phyloP scores from a whole-genome alignment of 495 filamentous ascomycete genomes.

The Daldinia decipiens region DNA sequence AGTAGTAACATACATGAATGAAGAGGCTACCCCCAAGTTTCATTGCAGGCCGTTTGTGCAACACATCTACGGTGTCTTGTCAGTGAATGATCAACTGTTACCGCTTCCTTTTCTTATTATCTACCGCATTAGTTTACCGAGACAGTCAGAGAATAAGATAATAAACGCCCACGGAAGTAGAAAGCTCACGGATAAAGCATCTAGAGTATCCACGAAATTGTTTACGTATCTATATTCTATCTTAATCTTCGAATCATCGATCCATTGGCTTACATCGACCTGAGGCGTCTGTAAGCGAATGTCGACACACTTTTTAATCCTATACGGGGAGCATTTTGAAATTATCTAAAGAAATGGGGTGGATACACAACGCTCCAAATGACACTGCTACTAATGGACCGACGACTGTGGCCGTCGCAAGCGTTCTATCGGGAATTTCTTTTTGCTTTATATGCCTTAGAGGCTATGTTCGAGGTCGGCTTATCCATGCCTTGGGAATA shows the following conservation, averaged over 20 bases:
- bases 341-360: slow-evolving; percentile 12
- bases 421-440: slow-evolving; percentile 17
- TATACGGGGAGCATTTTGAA: neutral
- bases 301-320: neutral
- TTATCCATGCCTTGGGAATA: slow-evolving; percentile 22
- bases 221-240: too few relatives aligned
- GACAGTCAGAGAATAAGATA: too few relatives aligned
- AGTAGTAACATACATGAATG: neutral
- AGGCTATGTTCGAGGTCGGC: slow-evolving; percentile 22
- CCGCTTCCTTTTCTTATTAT: neutral
- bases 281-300: neutral
- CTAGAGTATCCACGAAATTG: too few relatives aligned
- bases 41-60: neutral
- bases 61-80: neutral
- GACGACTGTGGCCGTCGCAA: slow-evolving; percentile 8
- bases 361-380: slow-evolving; percentile 26
- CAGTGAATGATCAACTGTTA: neutral
- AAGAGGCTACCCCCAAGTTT: neutral
- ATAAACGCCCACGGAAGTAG: too few relatives aligned
- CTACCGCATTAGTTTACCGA: too few relatives aligned
- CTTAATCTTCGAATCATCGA: neutral
- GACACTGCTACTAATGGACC: slow-evolving; percentile 25
- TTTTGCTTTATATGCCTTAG: slow-evolving; percentile 34
- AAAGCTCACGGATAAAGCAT: neutral
- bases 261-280: neutral